Evolutionary conservation across 2,329 filamentous ascomycete genomes (phyloP).

Genomic region (Talaromyces atroroseus): DNA sequence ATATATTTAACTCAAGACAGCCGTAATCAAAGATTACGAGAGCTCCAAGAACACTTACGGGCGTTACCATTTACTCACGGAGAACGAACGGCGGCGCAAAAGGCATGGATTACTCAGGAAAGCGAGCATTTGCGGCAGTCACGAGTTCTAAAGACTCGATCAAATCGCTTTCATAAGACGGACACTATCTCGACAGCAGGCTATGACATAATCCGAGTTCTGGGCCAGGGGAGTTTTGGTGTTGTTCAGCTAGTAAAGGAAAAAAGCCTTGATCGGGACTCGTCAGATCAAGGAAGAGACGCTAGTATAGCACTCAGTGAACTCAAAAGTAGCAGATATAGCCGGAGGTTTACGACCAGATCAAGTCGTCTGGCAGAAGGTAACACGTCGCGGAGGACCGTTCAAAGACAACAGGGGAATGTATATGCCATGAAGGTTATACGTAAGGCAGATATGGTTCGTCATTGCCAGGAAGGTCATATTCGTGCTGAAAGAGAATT

Average conservation of each 20-base stretch:
- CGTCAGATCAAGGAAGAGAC: slow-evolving; percentile 8
- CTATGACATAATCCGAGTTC: slow-evolving; percentile 75
- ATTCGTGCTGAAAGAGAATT: slow-evolving; percentile 88
- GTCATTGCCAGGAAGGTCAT: slow-evolving; percentile 87
- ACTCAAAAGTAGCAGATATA: slow-evolving; percentile 5
- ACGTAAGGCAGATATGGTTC: slow-evolving; percentile 86
- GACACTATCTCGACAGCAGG: slow-evolving; percentile 53
- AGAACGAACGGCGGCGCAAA: slow-evolving; percentile 48
- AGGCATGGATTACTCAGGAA: slow-evolving; percentile 62
- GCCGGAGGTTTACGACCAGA: not conserved
- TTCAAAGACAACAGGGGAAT: slow-evolving; percentile 39
- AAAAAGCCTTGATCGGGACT: slow-evolving; percentile 27
- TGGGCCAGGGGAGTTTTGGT: slow-evolving; percentile 93
- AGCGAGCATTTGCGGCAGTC: slow-evolving; percentile 68
- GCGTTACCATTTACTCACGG: slow-evolving; percentile 53
- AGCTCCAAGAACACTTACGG: slow-evolving; percentile 61
- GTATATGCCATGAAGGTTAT: slow-evolving; percentile 98
- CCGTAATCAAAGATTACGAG: slow-evolving; percentile 56
- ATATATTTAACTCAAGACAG: slow-evolving; percentile 54
- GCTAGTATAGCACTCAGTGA: slow-evolving; percentile 15
- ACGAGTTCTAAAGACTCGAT: slow-evolving; percentile 63
- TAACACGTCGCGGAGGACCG: slow-evolving; percentile 5
- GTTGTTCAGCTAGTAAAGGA: slow-evolving; percentile 81
- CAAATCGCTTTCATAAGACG: slow-evolving; percentile 38
- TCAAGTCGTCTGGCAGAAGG: not conserved